Evolutionary conservation across 2,329 filamentous ascomycete genomes (phyloP).

Genomic region (Monilinia fructicola): DNA sequence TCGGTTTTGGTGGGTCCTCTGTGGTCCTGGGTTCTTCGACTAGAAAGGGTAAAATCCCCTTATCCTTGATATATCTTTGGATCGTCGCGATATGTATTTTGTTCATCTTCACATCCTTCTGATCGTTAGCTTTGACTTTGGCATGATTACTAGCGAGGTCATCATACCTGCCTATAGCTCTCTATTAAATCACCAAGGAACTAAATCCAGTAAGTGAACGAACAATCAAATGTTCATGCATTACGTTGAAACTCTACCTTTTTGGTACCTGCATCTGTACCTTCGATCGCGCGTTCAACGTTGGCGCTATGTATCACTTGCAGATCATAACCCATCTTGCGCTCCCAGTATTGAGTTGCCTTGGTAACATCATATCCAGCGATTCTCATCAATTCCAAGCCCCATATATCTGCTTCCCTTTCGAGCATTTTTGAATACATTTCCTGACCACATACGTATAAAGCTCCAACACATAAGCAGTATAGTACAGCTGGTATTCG

Average conservation of each 20-base stretch:
- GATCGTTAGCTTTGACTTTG: not conserved
- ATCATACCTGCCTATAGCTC: not conserved
- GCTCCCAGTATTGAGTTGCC: not conserved
- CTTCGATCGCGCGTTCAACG: not conserved
- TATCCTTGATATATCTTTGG: not conserved
- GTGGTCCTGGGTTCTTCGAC: not conserved
- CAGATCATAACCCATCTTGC: not conserved
- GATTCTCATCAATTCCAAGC: not conserved
- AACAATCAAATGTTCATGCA: not conserved
- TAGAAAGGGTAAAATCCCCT: not conserved
- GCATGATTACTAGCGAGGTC: no score
- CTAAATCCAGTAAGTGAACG: not conserved
- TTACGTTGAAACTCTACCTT: not conserved
- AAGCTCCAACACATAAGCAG: not conserved
- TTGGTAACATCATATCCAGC: constrained; percentile 10
- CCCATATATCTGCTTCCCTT: not conserved
- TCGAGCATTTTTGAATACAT: not conserved
- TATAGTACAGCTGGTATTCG: not conserved
- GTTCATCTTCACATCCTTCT: not conserved
- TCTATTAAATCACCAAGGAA: not conserved
- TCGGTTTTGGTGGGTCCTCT: not conserved
- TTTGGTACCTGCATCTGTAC: not conserved
- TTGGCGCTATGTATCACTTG: not conserved
- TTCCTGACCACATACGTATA: not conserved
- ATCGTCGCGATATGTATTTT: constrained; percentile 3